Evolutionary conservation across 1,284 basidiomycete species (phyloP).

Genomic region (Malassezia restricta): DNA sequence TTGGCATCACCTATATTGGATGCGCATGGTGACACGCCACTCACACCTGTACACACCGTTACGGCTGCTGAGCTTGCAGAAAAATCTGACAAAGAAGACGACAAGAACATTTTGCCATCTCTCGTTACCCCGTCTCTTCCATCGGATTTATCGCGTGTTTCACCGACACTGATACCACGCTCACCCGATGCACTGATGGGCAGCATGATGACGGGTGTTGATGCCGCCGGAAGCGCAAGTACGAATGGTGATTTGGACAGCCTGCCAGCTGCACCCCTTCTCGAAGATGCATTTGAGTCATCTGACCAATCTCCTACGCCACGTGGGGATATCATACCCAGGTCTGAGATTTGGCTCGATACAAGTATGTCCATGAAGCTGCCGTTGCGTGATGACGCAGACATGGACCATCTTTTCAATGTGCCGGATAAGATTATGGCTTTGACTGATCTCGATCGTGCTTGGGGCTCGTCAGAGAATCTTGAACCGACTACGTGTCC

Average conservation of each 20-base stretch:
- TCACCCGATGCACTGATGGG: not conserved
- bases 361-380: not conserved
- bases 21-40: slow-evolving; percentile 12
- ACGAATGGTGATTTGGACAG: not conserved
- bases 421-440: slow-evolving; percentile 8
- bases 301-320: not conserved
- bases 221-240: not conserved
- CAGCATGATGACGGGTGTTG: not conserved
- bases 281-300: not conserved
- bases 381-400: slow-evolving; percentile 1
- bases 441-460: slow-evolving; percentile 13
- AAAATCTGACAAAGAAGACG: not conserved
- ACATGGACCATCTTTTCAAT: slow-evolving; percentile 1
- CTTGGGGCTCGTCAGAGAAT: slow-evolving; percentile 4
- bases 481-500: not conserved
- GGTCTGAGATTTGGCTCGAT: not conserved
- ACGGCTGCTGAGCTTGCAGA: not conserved
- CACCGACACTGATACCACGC: not conserved
- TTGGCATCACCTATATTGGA: not conserved
- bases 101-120: not conserved
- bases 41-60: slow-evolving; percentile 8
- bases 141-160: not conserved
- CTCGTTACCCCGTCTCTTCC: slow-evolving; percentile 2
- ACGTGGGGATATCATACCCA: not conserved
- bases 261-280: not conserved